A percentile compares a stretch with the other conserved stretches of the same genome.
These are phyloP conservation scores for Spathaspora sp. DNA, from an alignment of 1,139 yeast species.

Conservation along the genomic window DNA sequence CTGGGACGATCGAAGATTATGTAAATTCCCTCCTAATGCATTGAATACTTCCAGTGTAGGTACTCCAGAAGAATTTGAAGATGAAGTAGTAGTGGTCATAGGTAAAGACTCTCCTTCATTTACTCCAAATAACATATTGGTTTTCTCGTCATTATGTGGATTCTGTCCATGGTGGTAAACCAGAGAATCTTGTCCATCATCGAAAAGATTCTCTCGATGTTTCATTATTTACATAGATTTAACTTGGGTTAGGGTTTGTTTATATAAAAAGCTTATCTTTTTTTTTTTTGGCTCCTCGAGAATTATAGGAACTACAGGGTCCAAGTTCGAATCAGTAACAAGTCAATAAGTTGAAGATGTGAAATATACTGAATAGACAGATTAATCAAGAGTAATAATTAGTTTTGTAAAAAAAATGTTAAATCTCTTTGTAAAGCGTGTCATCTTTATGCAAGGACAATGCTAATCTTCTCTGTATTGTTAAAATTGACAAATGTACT, in stretches of 20 bases:
- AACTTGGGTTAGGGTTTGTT: too few species aligned
- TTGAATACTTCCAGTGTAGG: neutral
- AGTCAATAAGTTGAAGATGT: neutral
- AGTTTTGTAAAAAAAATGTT: conserved; percentile 58
- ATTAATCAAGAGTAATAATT: neutral
- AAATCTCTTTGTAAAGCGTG: conserved; percentile 97
- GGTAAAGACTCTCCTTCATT: neutral
- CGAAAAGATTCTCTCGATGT: neutral
- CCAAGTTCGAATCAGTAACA: neutral
- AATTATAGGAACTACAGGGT: neutral
- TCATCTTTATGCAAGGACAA: conserved; percentile 99
- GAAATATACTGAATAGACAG: neutral
- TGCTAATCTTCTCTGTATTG: conserved; percentile 99
- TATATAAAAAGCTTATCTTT: neutral
- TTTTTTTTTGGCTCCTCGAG: neutral
- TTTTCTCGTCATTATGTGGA: neutral
- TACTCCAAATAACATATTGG: neutral
- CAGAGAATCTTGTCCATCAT: conserved; percentile 1
- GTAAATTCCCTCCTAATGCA: conserved; percentile 18
- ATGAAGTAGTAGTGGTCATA: neutral
- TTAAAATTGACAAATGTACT: conserved; percentile 61
- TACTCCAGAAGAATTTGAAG: neutral
- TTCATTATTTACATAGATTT: neutral
- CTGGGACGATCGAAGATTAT: conserved; percentile 32
- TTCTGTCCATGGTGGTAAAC: neutral